These are phyloP conservation scores for Melaleuca alternifolia DNA, from an alignment of 345 rosid genomes.

Conservation along the genomic window DNA sequence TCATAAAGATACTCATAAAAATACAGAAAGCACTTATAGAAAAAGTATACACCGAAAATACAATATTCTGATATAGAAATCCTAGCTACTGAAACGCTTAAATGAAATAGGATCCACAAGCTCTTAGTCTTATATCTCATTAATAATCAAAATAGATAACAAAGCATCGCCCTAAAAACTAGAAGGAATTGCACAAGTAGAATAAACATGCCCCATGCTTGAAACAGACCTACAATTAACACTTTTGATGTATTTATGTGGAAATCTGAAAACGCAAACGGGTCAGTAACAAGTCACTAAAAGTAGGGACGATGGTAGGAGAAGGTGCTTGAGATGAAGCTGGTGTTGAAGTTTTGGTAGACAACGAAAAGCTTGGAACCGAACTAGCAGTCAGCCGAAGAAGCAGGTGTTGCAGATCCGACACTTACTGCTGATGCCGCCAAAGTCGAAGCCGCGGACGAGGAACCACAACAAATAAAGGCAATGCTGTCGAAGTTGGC, in stretches of 20 bases:
- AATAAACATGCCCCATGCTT: no score
- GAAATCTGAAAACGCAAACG: background rate
- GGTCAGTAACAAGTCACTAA: conserved; percentile 47
- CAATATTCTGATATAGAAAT: background rate
- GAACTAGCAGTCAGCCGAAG: conserved; percentile 41
- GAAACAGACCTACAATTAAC: no score
- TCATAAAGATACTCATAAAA: background rate
- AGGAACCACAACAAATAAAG: conserved; percentile 29
- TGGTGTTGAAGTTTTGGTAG: conserved; percentile 33
- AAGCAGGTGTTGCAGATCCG: conserved; percentile 6
- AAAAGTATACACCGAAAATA: background rate
- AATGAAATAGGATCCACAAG: background rate
- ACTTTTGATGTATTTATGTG: background rate
- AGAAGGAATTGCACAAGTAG: no score
- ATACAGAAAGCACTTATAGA: background rate
- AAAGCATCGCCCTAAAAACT: no score
- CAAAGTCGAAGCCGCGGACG: conserved; percentile 18
- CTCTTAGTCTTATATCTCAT: background rate
- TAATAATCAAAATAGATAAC: background rate
- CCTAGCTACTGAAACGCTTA: background rate
- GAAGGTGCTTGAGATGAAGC: conserved; percentile 41
- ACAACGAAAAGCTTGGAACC: conserved; percentile 55
- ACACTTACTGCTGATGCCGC: conserved; percentile 12
- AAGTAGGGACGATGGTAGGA: conserved; percentile 21
- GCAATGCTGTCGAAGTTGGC: conserved; percentile 17